Evolutionary conservation across 2,329 filamentous ascomycete species (phyloP), one percentile per base, ranked within the genome.

Genomic region (Aspergillus niger): DNA sequence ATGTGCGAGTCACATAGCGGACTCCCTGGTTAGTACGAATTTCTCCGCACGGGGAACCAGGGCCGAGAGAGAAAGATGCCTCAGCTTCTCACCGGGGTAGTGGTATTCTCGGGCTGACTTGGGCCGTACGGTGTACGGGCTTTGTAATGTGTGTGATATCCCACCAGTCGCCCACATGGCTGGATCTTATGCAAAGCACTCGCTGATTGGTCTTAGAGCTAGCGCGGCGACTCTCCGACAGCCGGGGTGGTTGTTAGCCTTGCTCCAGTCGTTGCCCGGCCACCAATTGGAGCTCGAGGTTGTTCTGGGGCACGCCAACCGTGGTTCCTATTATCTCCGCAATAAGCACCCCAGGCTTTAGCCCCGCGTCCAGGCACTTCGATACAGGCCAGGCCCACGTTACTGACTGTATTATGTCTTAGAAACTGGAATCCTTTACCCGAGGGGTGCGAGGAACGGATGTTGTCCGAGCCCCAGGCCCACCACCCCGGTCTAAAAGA

Each of bases 341-440:
- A 50, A 32, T 50, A 50, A 49, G 47, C 47, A 50, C 47, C 47
- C 47, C 47, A 30, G 47, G 47, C 47, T 50, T 50, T 50, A 50
- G 47, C 47, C 47, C 47, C 47, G 47, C 47, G 47, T 50, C 47
- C 47, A 30, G 47, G 47, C 26, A 30, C 24, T 50, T 11, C 26
- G n/a, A 32, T 50, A 50, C 44, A 28, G 11, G 24, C 22, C 44
- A 28, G n/a, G 17, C 26, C 47, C 24, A 30, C 26, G 47, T 30
- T 30, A 30, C 15, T 5, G 8, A 1, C 26, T 20, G 24, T 28
- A 49, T 28, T 15, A 15, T 44, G 47, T 32, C 15, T 30, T 30
- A n/a, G 30, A 30, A 30, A 30, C 10, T 28, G 47, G 26, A 32
- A 32, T 17, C 47, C 47, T 17, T 50, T 50, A 30, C 32, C 47